Base-by-base conservation (phyloP, 345 rosid genomes). In the Combretum micranthum region DNA sequence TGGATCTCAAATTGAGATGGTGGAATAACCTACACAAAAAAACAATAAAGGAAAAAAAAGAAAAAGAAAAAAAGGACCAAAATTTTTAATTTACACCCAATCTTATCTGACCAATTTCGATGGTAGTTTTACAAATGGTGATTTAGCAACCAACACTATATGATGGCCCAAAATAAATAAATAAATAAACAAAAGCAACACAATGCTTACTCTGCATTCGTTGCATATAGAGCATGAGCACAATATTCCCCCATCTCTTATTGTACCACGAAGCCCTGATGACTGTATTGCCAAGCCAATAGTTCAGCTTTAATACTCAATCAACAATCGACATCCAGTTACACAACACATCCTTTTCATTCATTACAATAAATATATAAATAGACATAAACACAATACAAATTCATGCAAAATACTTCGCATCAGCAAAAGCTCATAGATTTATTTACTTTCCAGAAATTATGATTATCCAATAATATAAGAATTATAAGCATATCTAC, bases 1-100 rank as follows among this genome's bases (percentile, higher is more conserved):
- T 92, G 98, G 70, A 92, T 88, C 88, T 92, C 98, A 64, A 92
- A 93, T 71, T 84, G 88, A 51, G 99, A 93, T 55, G 97, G 94
- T 17, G 99, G 87, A 72, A 93, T 68, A 56, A 93, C 94, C 97
- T 93, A 52, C 57, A 64, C 26, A 73, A 52, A 69, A 70, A 65
- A 63, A 58, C 16, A 58, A 63, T 50, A 39, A 20, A 61, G 26
- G 37, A 50, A 17, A 42, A 43, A 37, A 16, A 14, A 44, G 53
- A 59, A 22, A 32, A 37, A n/a, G n/a, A 20, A 19, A n/a, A 62
- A 62, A 26, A 37, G n/a, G 59, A 47, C n/a, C 57, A 60, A 62
- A 43, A 23, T 63, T 50, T 58, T 43, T 61, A 22, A 12, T 23
- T 23, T 7, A 43, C 23, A 42, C 51, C 26, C 26, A 25, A 25